Conservation (phyloP, 192 early-diverging fungal genomes). For the Jimgerdemannia flammicorona region DNA sequence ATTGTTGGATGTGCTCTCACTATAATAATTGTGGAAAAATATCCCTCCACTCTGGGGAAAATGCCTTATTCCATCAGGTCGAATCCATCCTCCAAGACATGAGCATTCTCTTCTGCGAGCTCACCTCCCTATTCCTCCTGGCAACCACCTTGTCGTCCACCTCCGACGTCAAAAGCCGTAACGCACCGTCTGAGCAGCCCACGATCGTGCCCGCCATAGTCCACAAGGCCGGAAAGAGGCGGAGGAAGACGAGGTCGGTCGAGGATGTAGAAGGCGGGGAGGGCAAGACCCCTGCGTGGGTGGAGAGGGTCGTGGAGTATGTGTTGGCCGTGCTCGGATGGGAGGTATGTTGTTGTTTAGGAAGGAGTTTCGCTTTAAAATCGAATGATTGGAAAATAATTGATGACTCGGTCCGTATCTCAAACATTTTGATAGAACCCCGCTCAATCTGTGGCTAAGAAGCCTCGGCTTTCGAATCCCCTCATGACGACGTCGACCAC, state of each 20-base stretch:
- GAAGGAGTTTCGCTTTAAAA: background rate
- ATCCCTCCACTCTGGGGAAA: too few relatives aligned
- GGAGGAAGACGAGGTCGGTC: background rate
- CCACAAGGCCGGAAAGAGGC: background rate
- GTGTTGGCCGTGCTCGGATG: constrained; percentile 47
- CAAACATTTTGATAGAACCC: background rate
- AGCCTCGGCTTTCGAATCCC: background rate
- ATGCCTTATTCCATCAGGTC: constrained; percentile 29
- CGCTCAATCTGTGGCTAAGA: constrained; percentile 2
- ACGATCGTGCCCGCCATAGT: background rate
- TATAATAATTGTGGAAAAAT: background rate
- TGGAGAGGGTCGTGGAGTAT: constrained; percentile 53
- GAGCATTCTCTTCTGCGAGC: constrained; percentile 68
- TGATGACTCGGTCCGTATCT: background rate
- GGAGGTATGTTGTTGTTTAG: constrained; percentile 23
- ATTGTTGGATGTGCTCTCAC: constrained; percentile 1
- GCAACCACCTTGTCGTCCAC: constrained; percentile 17
- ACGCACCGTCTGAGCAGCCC: background rate
- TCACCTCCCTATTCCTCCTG: constrained; percentile 54
- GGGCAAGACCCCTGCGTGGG: constrained; percentile 37
- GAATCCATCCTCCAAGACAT: constrained; percentile 54
- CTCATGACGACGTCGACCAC: constrained; percentile 32
- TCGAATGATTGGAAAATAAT: background rate
- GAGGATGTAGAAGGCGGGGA: background rate
- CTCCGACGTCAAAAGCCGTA: constrained; percentile 18